phyloP scores from a whole-genome alignment of 768 basidiomycete genomes.

The Leccinum fibrillosum region DNA sequence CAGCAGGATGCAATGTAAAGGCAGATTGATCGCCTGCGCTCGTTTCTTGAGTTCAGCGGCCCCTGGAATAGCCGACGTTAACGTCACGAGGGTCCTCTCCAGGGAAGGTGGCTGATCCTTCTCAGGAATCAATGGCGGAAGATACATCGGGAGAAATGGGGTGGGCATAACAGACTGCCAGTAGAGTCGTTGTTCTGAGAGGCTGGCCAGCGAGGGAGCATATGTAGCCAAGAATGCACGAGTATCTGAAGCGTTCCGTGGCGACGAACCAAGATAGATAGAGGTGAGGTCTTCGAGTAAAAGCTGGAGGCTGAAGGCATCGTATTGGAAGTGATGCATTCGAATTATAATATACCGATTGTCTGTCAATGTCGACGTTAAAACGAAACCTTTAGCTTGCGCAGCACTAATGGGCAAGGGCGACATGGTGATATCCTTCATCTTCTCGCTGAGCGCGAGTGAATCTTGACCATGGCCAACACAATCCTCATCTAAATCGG shows the following conservation, averaged over 20 bases:
- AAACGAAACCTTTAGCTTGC: constrained; percentile 21
- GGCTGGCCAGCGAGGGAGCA: constrained; percentile 15
- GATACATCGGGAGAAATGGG: constrained; percentile 22
- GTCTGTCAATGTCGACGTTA: constrained; percentile 8
- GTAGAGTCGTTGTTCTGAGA: constrained; percentile 28
- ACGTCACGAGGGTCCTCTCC: constrained; percentile 17
- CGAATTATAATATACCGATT: constrained; percentile 27
- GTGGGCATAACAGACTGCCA: constrained; percentile 35
- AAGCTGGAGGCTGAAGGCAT: constrained; percentile 44
- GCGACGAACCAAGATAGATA: constrained; percentile 30
- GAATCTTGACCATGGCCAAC: constrained; percentile 8
- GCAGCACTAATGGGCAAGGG: constrained; percentile 20
- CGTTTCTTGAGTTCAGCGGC: constrained; percentile 43
- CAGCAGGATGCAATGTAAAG: constrained; percentile 40
- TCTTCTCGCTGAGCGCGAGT: constrained; percentile 13
- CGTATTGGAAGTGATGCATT: constrained; percentile 52
- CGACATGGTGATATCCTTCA: constrained; percentile 21
- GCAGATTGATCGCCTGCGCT: constrained; percentile 35
- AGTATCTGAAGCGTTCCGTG: constrained; percentile 24
- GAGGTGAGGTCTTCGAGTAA: constrained; percentile 38
- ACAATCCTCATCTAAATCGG: background rate
- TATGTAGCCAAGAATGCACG: constrained; percentile 28
- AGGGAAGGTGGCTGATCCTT: background rate
- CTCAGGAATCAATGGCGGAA: constrained; percentile 21
- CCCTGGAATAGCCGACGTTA: constrained; percentile 43